Conservation (phyloP, 805 yeast species). For the Starmerella powellii region DNA sequence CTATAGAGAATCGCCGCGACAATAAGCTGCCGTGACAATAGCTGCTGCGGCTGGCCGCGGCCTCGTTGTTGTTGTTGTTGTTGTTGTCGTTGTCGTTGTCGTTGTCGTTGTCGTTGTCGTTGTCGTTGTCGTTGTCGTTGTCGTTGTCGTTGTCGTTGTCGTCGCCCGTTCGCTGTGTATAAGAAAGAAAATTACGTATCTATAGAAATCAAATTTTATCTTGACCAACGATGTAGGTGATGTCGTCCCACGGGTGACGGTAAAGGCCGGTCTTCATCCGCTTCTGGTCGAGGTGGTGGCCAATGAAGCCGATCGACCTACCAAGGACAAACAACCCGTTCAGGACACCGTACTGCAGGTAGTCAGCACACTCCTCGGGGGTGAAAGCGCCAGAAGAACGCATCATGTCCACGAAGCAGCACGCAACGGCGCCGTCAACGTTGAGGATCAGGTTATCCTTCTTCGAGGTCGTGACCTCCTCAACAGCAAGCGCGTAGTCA, state of each 20-base stretch:
- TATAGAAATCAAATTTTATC: conserved; percentile 21
- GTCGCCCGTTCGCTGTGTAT: no score
- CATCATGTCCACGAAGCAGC: conserved; percentile 35
- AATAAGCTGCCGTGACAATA: no score
- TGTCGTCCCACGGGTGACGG: conserved; percentile 40
- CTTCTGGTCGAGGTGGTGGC: conserved; percentile 38
- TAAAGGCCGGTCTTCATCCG: conserved; percentile 36
- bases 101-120: no score
- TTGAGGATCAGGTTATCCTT: conserved; percentile 37
- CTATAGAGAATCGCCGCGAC: no score
- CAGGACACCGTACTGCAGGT: conserved; percentile 36
- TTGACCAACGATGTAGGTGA: conserved; percentile 34
- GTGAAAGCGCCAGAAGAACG: conserved; percentile 36
- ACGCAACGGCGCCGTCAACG: conserved; percentile 39
- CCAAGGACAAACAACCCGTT: conserved; percentile 38
- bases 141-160: no score
- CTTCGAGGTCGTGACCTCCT: conserved; percentile 39
- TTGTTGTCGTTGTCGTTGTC: no score
- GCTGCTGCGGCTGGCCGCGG: no score
- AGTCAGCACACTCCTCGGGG: conserved; percentile 36
- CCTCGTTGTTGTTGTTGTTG: no score
- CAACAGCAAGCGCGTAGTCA: conserved; percentile 38
- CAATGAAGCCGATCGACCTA: conserved; percentile 37
- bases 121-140: no score
- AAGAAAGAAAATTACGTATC: no score